Conservation (phyloP, 495 filamentous ascomycete species). For the Xylaria castorea region DNA sequence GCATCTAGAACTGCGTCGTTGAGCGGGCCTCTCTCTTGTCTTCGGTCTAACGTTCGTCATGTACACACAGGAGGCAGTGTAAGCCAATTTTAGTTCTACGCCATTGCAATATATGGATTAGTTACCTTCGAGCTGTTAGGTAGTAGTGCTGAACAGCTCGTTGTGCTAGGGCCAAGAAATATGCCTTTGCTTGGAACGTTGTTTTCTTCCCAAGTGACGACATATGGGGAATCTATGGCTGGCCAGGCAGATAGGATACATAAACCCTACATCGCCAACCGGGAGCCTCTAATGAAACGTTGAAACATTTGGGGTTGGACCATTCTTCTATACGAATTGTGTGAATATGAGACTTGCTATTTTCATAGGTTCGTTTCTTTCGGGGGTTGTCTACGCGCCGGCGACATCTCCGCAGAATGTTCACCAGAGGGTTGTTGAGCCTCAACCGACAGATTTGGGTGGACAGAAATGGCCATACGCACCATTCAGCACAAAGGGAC, state of each 20-base stretch:
- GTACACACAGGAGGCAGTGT: neutral
- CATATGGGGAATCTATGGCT: neutral
- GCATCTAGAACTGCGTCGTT: neutral
- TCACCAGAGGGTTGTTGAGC: slow-evolving; percentile 8
- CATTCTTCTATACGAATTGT: neutral
- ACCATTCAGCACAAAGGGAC: slow-evolving; percentile 45
- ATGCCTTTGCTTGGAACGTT: neutral
- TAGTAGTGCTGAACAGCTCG: neutral
- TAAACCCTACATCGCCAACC: slow-evolving; percentile 6
- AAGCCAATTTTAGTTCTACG: neutral
- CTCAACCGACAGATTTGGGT: neutral
- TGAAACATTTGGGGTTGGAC: neutral
- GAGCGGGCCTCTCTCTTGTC: slow-evolving; percentile 9
- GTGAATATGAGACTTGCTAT: slow-evolving; percentile 7
- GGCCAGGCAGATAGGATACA: neutral
- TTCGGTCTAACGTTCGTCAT: slow-evolving; percentile 2
- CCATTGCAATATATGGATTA: neutral
- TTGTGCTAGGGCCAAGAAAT: neutral
- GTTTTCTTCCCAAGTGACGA: neutral
- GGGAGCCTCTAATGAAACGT: neutral
- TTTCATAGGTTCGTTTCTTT: neutral
- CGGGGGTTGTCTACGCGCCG: slow-evolving; percentile 26
- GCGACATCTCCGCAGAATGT: slow-evolving; percentile 23
- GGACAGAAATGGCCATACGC: slow-evolving; percentile 39
- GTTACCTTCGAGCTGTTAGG: neutral